Percentiles rank a stretch among this genome's conserved stretches.
These are phyloP conservation scores for Protomyces pachydermus DNA, from an alignment of 1,139 yeast species.

Conservation along the genomic window DNA sequence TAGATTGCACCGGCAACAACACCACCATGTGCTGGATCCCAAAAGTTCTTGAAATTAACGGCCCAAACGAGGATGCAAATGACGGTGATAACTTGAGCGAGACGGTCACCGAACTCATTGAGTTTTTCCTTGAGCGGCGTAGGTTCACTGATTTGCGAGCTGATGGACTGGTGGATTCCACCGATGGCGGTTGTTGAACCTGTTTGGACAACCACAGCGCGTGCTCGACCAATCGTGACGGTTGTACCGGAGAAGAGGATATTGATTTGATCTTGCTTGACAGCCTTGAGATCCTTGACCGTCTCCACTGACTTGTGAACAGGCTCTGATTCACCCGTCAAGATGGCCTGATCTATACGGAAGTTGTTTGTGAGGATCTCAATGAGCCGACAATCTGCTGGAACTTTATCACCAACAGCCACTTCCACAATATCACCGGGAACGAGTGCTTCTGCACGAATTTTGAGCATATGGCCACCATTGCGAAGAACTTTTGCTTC, in stretches of 20 bases:
- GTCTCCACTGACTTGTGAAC: constrained; percentile 40
- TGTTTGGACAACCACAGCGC: constrained; percentile 46
- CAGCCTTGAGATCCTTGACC: constrained; percentile 39
- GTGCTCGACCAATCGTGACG: constrained; percentile 47
- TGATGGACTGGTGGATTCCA: constrained; percentile 43
- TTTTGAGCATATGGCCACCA: constrained; percentile 40
- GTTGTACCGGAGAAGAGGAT: constrained; percentile 48
- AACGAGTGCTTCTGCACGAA: constrained; percentile 46
- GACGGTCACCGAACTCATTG: constrained; percentile 43
- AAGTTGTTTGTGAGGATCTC: constrained; percentile 41
- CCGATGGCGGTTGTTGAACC: constrained; percentile 48
- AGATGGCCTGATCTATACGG: constrained; percentile 49
- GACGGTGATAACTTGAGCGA: constrained; percentile 45
- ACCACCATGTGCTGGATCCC: constrained; percentile 44
- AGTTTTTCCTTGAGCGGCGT: constrained; percentile 40
- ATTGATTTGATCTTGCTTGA: constrained; percentile 48
- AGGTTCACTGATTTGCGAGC: constrained; percentile 39
- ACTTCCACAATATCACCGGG: constrained; percentile 49
- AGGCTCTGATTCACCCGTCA: constrained; percentile 50
- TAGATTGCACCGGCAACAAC: constrained; percentile 46
- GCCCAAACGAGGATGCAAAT: constrained; percentile 47
- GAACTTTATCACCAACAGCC: constrained; percentile 46
- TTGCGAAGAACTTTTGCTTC: constrained; percentile 46
- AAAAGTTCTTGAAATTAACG: constrained; percentile 43
- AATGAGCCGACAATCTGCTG: constrained; percentile 46